Base-by-base conservation (phyloP, 495 filamentous ascomycete genomes). In the Daldinia grandis region DNA sequence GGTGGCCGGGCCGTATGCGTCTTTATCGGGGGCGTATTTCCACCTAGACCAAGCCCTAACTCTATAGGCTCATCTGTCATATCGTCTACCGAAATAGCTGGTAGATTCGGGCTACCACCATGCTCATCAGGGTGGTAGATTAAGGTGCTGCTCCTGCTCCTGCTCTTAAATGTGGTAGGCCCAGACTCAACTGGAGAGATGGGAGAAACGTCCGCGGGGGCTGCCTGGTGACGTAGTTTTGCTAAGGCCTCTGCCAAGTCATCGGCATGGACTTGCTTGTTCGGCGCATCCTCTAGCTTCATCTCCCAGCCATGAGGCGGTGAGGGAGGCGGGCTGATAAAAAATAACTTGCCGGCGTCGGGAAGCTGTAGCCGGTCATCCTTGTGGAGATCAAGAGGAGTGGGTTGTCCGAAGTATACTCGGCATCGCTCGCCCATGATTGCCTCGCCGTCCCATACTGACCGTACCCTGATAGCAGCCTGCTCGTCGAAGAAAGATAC, bases 241-340 rank as follows among this genome's bases (percentile, higher is more conserved):
- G 90, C 85, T 17, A 99, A 83, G 4, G 96, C 95, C 28, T 85
- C 82, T 0, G 93, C 93, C 31, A 99, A 83, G 78, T 99, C 95
- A 58, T 92, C 91, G 7, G 95, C 94, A 74, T 97, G 92, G 8
- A 97, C 93, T 65, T 93, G 90, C 80, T 93, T 94, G 79, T 99
- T 99, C 31, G 95, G 95, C 3, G 95, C 92, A 25, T 91, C 94
- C 81, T 99, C 95, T 53, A 92, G 83, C 73, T 88, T 88, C 82
- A 94, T 87, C 79, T 95, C 91, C 95, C 95, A 99, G 38, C 94
- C 95, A 76, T 93, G 91, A 2, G 95, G 95, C 55, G 95, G 95
- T 64, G 85, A 89, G 1, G 95, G 96, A 9, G 95, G 95, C 35
- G 95, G 95, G 62, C 89, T 92, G 82, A 99, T 98, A 82, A 99